These are phyloP conservation scores for Besnoitia besnoiti DNA, from an alignment of 169 alveolate genomes.

Conservation along the genomic window DNA sequence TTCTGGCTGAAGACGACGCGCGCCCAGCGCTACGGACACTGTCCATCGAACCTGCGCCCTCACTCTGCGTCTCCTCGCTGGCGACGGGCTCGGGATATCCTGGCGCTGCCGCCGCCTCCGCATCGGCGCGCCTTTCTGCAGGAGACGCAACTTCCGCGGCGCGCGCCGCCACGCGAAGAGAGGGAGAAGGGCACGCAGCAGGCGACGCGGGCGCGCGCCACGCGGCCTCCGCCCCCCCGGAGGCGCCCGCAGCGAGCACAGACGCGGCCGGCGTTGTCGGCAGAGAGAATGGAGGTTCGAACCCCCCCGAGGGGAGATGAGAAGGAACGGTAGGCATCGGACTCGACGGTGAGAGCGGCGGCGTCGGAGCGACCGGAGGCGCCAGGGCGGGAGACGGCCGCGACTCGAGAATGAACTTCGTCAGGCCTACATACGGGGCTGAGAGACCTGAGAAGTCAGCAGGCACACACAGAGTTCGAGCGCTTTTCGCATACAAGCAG, in stretches of 20 bases:
- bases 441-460: constrained; percentile 54
- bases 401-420: constrained; percentile 60
- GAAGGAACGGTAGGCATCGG: background rate
- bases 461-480: background rate
- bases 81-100: too few species aligned
- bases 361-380: background rate
- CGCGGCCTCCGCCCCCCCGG: background rate
- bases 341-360: background rate
- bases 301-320: too few species aligned
- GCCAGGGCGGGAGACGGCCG: constrained; percentile 30
- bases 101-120: too few species aligned
- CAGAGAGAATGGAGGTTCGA: constrained; percentile 10
- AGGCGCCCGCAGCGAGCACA: background rate
- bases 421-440: constrained; percentile 54
- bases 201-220: too few species aligned
- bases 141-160: background rate
- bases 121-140: too few species aligned
- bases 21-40: too few species aligned
- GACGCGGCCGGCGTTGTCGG: background rate
- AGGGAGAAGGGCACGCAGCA: background rate
- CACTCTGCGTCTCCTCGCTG: too few species aligned
- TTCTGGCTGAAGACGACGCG: too few species aligned
- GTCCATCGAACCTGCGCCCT: too few species aligned
- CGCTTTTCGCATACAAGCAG: too few species aligned
- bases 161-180: background rate